phyloP scores from a whole-genome alignment of 2,329 filamentous ascomycete species.

The Cucurbitaria berberidis region DNA sequence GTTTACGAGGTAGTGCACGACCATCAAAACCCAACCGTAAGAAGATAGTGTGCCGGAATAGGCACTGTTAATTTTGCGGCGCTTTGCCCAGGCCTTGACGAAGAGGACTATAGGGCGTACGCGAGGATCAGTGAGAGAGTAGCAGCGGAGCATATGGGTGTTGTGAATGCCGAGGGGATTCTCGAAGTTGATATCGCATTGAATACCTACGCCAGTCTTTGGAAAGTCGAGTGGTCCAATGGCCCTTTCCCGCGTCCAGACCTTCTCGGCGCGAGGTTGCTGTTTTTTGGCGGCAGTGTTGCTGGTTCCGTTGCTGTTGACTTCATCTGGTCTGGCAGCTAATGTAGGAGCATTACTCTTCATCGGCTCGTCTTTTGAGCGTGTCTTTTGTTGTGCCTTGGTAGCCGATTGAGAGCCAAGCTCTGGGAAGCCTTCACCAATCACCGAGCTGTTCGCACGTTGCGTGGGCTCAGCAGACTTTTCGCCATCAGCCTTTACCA shows the following conservation, averaged over 20 bases:
- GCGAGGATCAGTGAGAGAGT: constrained; percentile 77
- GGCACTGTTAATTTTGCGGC: constrained; percentile 82
- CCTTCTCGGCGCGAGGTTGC: constrained; percentile 32
- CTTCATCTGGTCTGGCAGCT: constrained; percentile 3
- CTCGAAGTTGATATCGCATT: constrained; percentile 92
- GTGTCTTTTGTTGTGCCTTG: constrained; percentile 5
- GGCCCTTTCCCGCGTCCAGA: constrained; percentile 55
- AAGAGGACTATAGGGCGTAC: constrained; percentile 82
- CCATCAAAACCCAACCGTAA: constrained; percentile 92
- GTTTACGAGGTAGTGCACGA: constrained; percentile 88
- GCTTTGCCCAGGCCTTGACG: constrained; percentile 89
- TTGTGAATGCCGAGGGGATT: constrained; percentile 85
- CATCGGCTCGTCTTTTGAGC: constrained; percentile 3
- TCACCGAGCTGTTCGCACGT: constrained; percentile 10
- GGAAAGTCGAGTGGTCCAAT: constrained; percentile 73
- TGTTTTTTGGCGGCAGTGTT: constrained; percentile 22
- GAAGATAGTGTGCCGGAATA: constrained; percentile 86
- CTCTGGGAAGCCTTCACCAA: constrained; percentile 9
- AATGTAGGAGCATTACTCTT: constrained; percentile 24
- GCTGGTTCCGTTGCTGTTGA: background rate
- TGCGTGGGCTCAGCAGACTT: constrained; percentile 11
- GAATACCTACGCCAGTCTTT: constrained; percentile 76
- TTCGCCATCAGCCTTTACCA: constrained; percentile 12
- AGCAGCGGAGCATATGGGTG: constrained; percentile 80
- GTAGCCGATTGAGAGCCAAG: constrained; percentile 4